Base-by-base conservation (phyloP, 306 rosid species). In the Medicago ruthenica region DNA sequence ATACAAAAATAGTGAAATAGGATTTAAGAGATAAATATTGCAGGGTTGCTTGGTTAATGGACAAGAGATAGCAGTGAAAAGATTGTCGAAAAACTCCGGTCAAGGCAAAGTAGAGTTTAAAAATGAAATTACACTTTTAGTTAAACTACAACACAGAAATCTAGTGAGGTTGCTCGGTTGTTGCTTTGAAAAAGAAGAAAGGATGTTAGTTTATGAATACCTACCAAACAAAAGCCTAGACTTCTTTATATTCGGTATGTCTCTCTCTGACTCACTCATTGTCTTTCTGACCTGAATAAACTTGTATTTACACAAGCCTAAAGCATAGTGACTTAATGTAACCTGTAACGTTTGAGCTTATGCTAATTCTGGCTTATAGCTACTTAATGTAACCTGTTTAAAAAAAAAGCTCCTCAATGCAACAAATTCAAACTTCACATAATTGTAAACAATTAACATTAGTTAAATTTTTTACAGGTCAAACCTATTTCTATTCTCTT, bases 21-120 rank as follows among this genome's bases (percentile, higher is more conserved):
- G 16, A 45, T 4, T 45, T 4, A 45, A 45, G 16, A 12, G 51
- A 45, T 45, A 45, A 13, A 45, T 13, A 53, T 14, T 86, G 62
- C 34, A 88, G 93, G 93, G 93, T 4, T 12, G 53, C 5, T 63
- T 84, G 8, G 48, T 75, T 18, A 40, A 76, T 59, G 88, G 80
- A n/a, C 80, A 70, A 61, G 88, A 84, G 82, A 77, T 87, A 69
- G 90, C 88, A 8, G 90, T 87, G 55, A 81, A 81, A 70, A 70
- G 84, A 70, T 31, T 81, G 74, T 81, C 78, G 1, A 54, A 53
- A 63, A 0, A 41, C 24, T 82, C 85, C 20, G 71, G 82, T 13
- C 82, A 82, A 47, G 85, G 85, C 8, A 57, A 53, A 34, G 41
- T 65, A 65, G 85, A 82, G 53, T 82, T 82, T 67, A 76, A 76